Base-by-base conservation (phyloP, 495 filamentous ascomycete species). In the Trichoderma asperelloides region DNA sequence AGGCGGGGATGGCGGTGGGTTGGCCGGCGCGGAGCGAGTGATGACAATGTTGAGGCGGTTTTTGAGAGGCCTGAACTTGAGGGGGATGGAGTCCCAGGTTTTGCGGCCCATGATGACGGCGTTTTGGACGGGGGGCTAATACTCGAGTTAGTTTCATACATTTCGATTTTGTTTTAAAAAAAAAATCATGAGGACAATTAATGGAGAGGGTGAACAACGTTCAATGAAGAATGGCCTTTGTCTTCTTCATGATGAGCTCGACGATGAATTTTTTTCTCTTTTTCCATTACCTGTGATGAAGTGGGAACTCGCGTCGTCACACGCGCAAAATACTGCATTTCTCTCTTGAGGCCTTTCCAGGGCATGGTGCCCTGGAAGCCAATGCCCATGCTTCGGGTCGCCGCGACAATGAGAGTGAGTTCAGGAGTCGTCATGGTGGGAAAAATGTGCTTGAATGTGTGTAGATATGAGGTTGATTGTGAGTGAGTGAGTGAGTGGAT, bases 101-200 rank as follows among this genome's bases (percentile, higher is more conserved):
- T 95, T 97, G 69, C 95, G 90, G 63, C 95, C 95, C 94, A 98
- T 98, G 72, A 98, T 88, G 28, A 98, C 88, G 0, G 89, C 90
- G 73, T 98, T 98, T 21, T 75, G 55, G 30, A 71, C 69, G n/a
- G 69, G 21, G 55, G 71, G 41, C 33, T 57, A 45, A 11, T n/a
- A 11, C 33, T 0, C 60, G 18, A 5, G 33, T 40, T 25, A 16
- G 60, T 13, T 30, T 11, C 7, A 13, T 63, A 16, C n/a, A n/a
- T n/a, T n/a, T n/a, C n/a, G n/a, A n/a, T n/a, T 63, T 39, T 33
- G 37, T n/a, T 18, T 21, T 21, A 18, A 51, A 18, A 51, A 51
- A 3, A 12, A 45, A 45, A 45, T 45, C 43, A 33, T 72, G 39
- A 37, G 41, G 7, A 5, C 23, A 23, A 49, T 41, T 23, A n/a